phyloP scores from a whole-genome alignment of 306 rosid genomes.

The Prunus fruticosa region DNA sequence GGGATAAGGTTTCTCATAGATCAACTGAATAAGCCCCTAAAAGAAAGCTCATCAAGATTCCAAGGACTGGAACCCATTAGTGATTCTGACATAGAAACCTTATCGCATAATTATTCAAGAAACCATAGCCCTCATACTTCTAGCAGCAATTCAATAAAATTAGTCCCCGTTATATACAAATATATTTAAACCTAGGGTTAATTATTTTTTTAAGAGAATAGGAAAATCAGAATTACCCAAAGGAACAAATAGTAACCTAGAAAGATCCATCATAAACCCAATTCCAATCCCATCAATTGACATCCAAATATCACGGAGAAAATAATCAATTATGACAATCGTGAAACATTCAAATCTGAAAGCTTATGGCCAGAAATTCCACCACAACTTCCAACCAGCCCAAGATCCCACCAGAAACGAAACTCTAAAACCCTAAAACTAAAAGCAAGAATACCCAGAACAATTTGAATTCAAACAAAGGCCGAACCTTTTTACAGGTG shows the following conservation, averaged over 20 bases:
- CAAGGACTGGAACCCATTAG: not conserved
- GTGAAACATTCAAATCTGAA: not conserved
- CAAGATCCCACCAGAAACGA: not conserved
- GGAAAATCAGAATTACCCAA: not conserved
- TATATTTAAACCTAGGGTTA: not conserved
- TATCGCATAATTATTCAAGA: not conserved
- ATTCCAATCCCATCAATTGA: not conserved
- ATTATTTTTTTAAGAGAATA: not conserved
- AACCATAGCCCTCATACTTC: not conserved
- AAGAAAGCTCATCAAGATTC: not conserved
- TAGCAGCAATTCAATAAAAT: not conserved
- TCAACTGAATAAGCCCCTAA: not conserved
- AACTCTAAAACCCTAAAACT: slow-evolving; percentile 8
- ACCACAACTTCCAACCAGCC: not conserved
- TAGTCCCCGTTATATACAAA: not conserved
- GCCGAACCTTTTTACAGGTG: slow-evolving; percentile 86
- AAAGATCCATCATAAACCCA: slow-evolving; percentile 14
- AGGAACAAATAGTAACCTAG: not conserved
- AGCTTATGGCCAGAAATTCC: slow-evolving; percentile 1
- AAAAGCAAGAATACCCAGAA: not conserved
- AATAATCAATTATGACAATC: not conserved
- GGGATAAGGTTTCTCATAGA: not conserved
- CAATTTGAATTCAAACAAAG: not conserved
- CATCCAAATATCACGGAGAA: not conserved
- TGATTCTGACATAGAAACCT: not conserved